phyloP scores from a whole-genome alignment of 805 yeast species.

The Candida boleticola region DNA sequence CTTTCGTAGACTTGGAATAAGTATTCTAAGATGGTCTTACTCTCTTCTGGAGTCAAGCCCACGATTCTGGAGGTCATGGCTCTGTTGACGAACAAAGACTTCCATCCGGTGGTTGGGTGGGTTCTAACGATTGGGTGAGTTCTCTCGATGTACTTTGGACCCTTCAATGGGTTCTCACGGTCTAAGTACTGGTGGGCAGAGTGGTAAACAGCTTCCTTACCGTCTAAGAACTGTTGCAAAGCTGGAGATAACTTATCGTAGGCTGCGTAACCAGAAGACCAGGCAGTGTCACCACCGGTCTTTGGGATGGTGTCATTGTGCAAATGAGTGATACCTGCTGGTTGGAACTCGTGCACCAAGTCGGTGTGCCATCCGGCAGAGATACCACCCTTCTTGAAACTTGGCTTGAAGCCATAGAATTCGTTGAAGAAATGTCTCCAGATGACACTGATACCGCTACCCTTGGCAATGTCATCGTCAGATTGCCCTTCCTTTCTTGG shows the following conservation, averaged over 20 bases:
- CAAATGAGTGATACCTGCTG: conserved; percentile 55
- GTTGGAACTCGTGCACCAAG: conserved; percentile 53
- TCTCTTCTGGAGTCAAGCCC: conserved; percentile 28
- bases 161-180: conserved; percentile 31
- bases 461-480: conserved; percentile 7
- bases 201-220: conserved; percentile 40
- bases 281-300: conserved; percentile 54
- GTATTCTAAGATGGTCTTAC: conserved; percentile 39
- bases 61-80: conserved; percentile 30
- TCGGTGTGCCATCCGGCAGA: conserved; percentile 49
- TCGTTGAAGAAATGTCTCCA: conserved; percentile 26
- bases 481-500: conserved; percentile 19
- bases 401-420: conserved; percentile 17
- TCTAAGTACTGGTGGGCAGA: conserved; percentile 40
- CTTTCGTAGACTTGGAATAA: conserved; percentile 42
- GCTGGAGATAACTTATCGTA: conserved; percentile 51
- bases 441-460: conserved; percentile 27
- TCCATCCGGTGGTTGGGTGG: conserved; percentile 35
- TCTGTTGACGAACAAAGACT: conserved; percentile 27
- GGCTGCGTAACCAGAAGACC: conserved; percentile 52
- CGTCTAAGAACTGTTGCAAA: conserved; percentile 45
- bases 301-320: conserved; percentile 50
- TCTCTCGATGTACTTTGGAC: conserved; percentile 26
- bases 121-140: conserved; percentile 31
- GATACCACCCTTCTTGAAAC: conserved; percentile 21